Evolutionary conservation across 2,329 filamentous ascomycete genomes (phyloP), one percentile per base, ranked within the genome.

Genomic region (Ceratocystis alfenasii): DNA sequence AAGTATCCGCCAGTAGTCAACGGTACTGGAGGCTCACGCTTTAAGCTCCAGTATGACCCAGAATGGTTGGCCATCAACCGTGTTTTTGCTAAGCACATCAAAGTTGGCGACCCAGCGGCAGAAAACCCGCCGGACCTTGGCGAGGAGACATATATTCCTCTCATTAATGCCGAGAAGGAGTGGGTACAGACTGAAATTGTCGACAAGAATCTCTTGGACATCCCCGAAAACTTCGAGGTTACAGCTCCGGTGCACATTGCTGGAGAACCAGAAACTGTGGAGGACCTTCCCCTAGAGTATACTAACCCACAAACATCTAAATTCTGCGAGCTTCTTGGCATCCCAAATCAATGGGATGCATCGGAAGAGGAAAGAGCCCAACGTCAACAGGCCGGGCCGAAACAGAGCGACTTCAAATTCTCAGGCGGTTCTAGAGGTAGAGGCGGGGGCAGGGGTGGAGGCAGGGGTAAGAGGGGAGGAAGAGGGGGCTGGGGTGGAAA

Each of bases 21-120:
- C 12, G 65, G 67, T 3, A 65, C 65, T 0, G 70, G 72, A 22
- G 84, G 84, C 0, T 81, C 84, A 70, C 84, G 85, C 0, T 82
- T 84, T 70, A 78, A 77, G 10, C 79, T 96, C 0, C 78, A 85
- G 61, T 97, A 99, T 73, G 94, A 99, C 74, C 84, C 87, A 10
- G 94, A 99, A 76, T 99, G 93, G 93, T 85, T 99, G 6, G 88
- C 94, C 53, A 96, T 99, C 69, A 92, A 87, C 12, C 88, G 93
- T 53, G 87, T 86, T 6, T 95, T 97, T 72, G 84, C 88, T 50
- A 71, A 78, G 2, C 80, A 84, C 50, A 79, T 94, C 1, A 75
- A 77, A 1, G 77, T 93, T 46, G 88, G 89, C 67, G 79, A 87
- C 69, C 79, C 78, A 4, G 73, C 76, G 6, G 80, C 81, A 1